Conservation (phyloP, 208 protist species). For the Leishmania martiniquensis region DNA sequence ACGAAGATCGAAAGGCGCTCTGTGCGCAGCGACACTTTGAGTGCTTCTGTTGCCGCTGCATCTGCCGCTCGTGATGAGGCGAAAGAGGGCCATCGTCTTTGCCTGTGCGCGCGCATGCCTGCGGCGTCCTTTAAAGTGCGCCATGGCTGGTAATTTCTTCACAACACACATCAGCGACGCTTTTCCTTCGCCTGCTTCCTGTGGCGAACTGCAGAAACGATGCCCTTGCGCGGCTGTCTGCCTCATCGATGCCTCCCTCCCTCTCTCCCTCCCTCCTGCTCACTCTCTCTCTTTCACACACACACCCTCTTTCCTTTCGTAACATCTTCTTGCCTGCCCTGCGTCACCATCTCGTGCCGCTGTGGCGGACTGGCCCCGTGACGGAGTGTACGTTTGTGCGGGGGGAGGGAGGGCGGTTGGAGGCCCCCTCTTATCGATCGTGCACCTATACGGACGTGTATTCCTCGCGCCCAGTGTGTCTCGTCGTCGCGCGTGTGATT, state of each 20-base stretch:
- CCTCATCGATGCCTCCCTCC: no score
- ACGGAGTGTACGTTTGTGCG: no score
- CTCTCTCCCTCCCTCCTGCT: neutral
- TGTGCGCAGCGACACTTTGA: conserved; percentile 88
- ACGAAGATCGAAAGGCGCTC: conserved; percentile 75
- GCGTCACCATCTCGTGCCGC: no score
- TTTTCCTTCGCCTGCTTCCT: no score
- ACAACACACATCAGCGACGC: neutral
- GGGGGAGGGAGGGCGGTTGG: no score
- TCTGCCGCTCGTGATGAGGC: conserved; percentile 50
- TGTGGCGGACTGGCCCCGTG: no score
- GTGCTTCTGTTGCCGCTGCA: conserved; percentile 83
- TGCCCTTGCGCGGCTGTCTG: neutral
- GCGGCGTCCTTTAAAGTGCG: neutral
- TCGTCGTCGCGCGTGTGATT: no score
- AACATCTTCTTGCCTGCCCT: no score
- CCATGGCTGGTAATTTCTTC: neutral
- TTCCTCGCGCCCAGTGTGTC: no score
- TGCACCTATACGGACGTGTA: no score
- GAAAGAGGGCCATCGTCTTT: neutral
- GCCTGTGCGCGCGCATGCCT: neutral
- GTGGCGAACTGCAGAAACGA: neutral
- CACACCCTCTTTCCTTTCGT: no score
- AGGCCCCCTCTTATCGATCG: no score
- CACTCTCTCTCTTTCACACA: neutral